Conservation (phyloP, 1,284 basidiomycete genomes). For the Malassezia nana region DNA sequence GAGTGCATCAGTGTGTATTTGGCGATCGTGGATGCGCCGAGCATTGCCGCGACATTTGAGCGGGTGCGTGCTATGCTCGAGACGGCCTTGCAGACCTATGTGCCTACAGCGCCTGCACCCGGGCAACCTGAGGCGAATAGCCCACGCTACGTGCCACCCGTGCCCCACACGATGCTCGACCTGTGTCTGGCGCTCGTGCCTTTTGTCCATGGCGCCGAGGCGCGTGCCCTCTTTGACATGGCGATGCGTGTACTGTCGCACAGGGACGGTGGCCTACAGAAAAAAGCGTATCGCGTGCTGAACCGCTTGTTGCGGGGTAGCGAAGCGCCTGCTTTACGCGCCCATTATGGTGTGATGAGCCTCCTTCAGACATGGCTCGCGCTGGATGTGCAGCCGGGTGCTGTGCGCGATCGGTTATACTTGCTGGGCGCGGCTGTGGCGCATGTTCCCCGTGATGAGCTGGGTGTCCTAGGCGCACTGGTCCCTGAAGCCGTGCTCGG, state of each 20-base stretch:
- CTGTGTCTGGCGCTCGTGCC: slow-evolving; percentile 77
- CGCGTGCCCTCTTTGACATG: slow-evolving; percentile 52
- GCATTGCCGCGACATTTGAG: slow-evolving; percentile 66
- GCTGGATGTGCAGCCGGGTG: slow-evolving; percentile 62
- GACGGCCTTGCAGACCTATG: slow-evolving; percentile 55
- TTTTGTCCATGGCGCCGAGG: slow-evolving; percentile 28
- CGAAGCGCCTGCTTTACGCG: slow-evolving; percentile 18
- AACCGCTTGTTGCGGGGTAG: slow-evolving; percentile 52
- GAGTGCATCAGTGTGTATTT: slow-evolving; percentile 82
- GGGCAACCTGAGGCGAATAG: slow-evolving; percentile 17
- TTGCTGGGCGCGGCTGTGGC: slow-evolving; percentile 67
- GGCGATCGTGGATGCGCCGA: slow-evolving; percentile 56
- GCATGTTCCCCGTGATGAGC: slow-evolving; percentile 59
- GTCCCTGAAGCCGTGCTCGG: slow-evolving; percentile 94
- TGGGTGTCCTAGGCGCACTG: slow-evolving; percentile 77
- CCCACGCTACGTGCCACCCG: slow-evolving; percentile 37
- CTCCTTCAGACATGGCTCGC: slow-evolving; percentile 31
- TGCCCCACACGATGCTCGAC: slow-evolving; percentile 74
- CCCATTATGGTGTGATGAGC: slow-evolving; percentile 18
- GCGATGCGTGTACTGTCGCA: slow-evolving; percentile 57
- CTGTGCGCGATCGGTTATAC: slow-evolving; percentile 73
- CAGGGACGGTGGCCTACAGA: slow-evolving; percentile 72
- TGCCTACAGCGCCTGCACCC: slow-evolving; percentile 11
- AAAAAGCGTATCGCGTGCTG: slow-evolving; percentile 84
- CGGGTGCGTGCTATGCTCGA: slow-evolving; percentile 71